Evolutionary conservation across 2,329 filamentous ascomycete species (phyloP), one percentile per base, ranked within the genome.

Genomic region (Colletotrichum horii): DNA sequence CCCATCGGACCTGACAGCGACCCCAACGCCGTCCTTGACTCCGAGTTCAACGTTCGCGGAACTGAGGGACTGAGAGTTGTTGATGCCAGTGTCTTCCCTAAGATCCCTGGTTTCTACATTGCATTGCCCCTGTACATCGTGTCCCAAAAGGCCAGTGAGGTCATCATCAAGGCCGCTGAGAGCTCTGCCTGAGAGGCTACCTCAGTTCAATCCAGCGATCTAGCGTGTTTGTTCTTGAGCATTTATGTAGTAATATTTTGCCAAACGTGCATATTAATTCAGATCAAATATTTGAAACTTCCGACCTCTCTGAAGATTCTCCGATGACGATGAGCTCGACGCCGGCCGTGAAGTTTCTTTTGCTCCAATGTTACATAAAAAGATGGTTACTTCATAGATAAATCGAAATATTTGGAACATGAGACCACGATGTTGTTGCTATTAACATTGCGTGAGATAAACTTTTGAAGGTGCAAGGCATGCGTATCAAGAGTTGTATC

Each of bases 21-120:
- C 79, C 81, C 85, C 3, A 87, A 87, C 80, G 91, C 90, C 3
- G 90, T 92, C 4, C 80, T 93, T 61, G 90, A 93, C 80, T 86
- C 84, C 0, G 84, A 89, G 62, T 92, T 93, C 80, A 84, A 87
- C 15, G 91, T 94, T 1, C 84, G 89, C 14, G 90, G 90, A 1
- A 88, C 91, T 0, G 81, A 85, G 2, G 88, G 89, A 0, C 80
- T 93, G 64, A 84, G 92, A 28, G 91, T 93, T 4, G 92, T 94
- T 0, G 92, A 93, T 83, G 91, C 91, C 1, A 89, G 87, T 36
- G 86, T 90, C 1, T 93, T 90, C 64, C 79, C 80, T 5, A 73
- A 72, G 43, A 67, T 70, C 28, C 55, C 76, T 15, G 74, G 70
- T 16, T 81, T 81, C 38, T 90, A 87, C 77, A 86, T 87, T 61